Percentiles rank a stretch among this genome's conserved stretches.
Conservation (phyloP, 345 rosid species). For the Psidium friedrichsthalianum region DNA sequence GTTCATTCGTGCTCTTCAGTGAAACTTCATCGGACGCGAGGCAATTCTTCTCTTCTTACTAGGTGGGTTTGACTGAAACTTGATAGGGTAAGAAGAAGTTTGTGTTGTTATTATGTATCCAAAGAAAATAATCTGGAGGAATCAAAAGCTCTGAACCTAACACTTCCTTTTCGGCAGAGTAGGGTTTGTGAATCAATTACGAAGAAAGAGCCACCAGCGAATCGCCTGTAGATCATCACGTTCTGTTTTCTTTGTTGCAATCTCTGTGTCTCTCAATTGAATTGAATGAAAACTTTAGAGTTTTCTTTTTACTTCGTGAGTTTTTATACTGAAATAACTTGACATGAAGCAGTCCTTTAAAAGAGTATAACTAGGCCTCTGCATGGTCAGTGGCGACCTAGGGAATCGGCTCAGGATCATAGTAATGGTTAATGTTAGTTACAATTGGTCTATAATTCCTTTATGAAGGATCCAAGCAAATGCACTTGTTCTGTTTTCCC, state of each 20-base stretch:
- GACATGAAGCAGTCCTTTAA: neutral
- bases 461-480: neutral
- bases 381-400: neutral
- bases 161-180: neutral
- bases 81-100: neutral
- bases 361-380: neutral
- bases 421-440: neutral
- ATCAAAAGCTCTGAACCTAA: neutral
- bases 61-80: neutral
- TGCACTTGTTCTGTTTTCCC: neutral
- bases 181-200: neutral
- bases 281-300: neutral
- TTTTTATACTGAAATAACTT: neutral
- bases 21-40: neutral
- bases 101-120: neutral
- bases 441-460: neutral
- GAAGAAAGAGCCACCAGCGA: neutral
- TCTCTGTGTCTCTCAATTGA: neutral
- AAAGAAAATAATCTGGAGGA: neutral
- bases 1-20: neutral
- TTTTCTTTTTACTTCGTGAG: neutral
- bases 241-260: neutral
- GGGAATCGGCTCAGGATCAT: neutral
- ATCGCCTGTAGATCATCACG: neutral
- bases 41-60: neutral